These are phyloP conservation scores for Eutrema yunnanense DNA, from an alignment of 345 rosid genomes.

Conservation along the genomic window DNA sequence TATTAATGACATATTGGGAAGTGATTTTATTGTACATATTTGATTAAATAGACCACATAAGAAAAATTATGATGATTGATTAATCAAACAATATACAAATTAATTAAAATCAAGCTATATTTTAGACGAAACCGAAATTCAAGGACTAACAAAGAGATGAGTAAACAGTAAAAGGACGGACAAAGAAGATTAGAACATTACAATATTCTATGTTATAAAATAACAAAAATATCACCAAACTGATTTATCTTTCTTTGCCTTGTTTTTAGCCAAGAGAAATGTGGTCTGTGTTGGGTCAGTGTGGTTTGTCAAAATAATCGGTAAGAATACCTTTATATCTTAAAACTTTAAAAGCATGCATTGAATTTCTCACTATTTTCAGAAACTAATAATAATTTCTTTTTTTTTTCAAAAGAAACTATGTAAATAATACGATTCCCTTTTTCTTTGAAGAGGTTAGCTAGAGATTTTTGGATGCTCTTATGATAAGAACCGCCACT, in stretches of 20 bases:
- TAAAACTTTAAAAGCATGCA: not conserved
- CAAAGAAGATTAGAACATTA: too few relatives aligned
- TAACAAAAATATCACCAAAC: not conserved
- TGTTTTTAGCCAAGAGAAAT: not conserved
- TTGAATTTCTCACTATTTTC: not conserved
- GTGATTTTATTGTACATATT: too few relatives aligned
- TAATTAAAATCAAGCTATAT: too few relatives aligned
- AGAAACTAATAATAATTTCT: not conserved
- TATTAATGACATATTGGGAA: too few relatives aligned
- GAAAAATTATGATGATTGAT: too few relatives aligned
- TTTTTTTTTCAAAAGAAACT: too few relatives aligned
- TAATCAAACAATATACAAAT: too few relatives aligned
- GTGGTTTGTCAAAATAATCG: not conserved
- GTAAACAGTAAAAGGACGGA: too few relatives aligned
- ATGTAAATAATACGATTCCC: not conserved
- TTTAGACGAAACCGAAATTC: too few relatives aligned
- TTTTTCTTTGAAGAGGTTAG: not conserved
- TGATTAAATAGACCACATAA: too few relatives aligned
- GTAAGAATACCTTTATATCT: not conserved
- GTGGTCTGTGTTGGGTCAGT: not conserved
- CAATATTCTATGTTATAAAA: not conserved
- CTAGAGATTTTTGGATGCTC: slow-evolving; percentile 5
- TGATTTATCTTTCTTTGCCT: not conserved
- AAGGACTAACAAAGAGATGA: too few relatives aligned
- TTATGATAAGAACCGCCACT: slow-evolving; percentile 19